A percentile compares a stretch with the other conserved stretches of the same genome.
These are phyloP conservation scores for Exidia glandulosa DNA, from an alignment of 768 basidiomycete genomes.

Conservation along the genomic window DNA sequence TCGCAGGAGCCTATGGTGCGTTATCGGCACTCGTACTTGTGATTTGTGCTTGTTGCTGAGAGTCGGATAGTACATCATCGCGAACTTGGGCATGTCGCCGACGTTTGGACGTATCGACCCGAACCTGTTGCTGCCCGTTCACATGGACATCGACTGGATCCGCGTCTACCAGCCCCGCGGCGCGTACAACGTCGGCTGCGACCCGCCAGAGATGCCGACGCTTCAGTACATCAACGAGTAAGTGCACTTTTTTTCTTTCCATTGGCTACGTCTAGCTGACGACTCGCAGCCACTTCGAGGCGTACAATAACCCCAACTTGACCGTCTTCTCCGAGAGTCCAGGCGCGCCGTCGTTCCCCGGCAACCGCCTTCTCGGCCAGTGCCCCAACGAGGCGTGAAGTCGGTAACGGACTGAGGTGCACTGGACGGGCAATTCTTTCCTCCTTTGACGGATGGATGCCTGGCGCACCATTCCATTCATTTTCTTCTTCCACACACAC, in stretches of 20 bases:
- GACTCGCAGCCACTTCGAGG: conserved; percentile 36
- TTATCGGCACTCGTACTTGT: conserved; percentile 34
- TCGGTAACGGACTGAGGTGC: background rate
- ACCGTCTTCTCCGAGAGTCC: conserved; percentile 47
- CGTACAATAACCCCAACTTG: conserved; percentile 75
- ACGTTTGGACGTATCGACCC: conserved; percentile 74
- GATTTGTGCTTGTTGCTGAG: conserved; percentile 9
- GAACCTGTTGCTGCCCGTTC: conserved; percentile 51
- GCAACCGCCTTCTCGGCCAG: conserved; percentile 49
- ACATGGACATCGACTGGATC: conserved; percentile 77
- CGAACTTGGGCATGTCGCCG: conserved; percentile 74
- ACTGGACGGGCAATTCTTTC: background rate
- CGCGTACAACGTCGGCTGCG: conserved; percentile 71
- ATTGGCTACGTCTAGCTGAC: background rate
- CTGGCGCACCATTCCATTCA: background rate
- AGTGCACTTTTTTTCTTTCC: conserved; percentile 9
- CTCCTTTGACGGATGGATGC: background rate
- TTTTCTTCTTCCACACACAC: background rate
- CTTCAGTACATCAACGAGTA: conserved; percentile 66
- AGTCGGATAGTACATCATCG: conserved; percentile 57
- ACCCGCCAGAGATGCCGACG: conserved; percentile 72
- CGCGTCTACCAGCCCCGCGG: conserved; percentile 76
- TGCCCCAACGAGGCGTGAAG: conserved; percentile 23
- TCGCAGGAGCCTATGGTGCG: conserved; percentile 75
- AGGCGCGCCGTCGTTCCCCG: conserved; percentile 40